Conservation (phyloP, 2,329 filamentous ascomycete species). For the Paraconiothyrium sp. region DNA sequence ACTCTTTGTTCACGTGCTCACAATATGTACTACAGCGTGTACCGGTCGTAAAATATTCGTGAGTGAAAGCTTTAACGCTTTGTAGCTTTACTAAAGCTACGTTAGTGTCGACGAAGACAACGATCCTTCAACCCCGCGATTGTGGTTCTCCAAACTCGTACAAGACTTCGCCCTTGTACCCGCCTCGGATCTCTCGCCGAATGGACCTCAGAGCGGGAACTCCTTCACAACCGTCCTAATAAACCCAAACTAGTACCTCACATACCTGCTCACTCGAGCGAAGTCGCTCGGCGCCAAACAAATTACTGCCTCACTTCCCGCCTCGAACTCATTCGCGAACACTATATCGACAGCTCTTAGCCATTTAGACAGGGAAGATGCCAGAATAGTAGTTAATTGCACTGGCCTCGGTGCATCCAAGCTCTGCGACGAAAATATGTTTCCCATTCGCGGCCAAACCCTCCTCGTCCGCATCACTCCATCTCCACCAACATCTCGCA, state of each 20-base stretch:
- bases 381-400: slow-evolving; percentile 51
- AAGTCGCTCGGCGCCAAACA: slow-evolving; percentile 33
- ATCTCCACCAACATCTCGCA: slow-evolving; percentile 35
- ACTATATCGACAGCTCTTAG: slow-evolving; percentile 30
- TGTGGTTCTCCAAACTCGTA: slow-evolving; percentile 54
- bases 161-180: slow-evolving; percentile 40
- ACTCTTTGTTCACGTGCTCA: background rate
- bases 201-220: slow-evolving; percentile 31
- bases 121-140: slow-evolving; percentile 4
- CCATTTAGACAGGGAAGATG: slow-evolving; percentile 7
- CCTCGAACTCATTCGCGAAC: slow-evolving; percentile 32
- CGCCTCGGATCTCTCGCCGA: slow-evolving; percentile 22
- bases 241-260: slow-evolving; percentile 51
- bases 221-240: slow-evolving; percentile 49
- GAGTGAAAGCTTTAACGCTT: background rate
- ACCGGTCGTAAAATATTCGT: slow-evolving; percentile 15
- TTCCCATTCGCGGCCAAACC: slow-evolving; percentile 58
- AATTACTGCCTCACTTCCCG: slow-evolving; percentile 42
- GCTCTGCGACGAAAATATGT: slow-evolving; percentile 50
- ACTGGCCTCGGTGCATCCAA: slow-evolving; percentile 53
- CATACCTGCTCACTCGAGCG: slow-evolving; percentile 45
- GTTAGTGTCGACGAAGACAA: background rate
- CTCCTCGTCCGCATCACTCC: slow-evolving; percentile 55
- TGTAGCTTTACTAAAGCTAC: background rate
- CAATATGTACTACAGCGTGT: background rate